Conservation (phyloP, 2,329 filamentous ascomycete species). For the Zymoseptoria passerinii region DNA sequence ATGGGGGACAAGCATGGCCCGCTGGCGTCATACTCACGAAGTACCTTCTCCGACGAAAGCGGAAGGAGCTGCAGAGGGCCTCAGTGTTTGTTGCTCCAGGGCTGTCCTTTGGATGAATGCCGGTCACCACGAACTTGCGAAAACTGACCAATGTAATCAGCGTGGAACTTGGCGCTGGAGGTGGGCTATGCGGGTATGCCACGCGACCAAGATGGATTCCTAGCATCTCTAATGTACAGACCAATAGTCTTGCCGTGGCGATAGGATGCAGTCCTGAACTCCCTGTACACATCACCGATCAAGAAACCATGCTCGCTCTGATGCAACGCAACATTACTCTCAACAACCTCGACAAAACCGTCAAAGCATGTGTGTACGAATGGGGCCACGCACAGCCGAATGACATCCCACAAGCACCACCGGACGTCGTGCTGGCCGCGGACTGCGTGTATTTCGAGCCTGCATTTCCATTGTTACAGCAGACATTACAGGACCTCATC, state of each 20-base stretch:
- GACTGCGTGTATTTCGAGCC: constrained; percentile 98
- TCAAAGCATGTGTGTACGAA: constrained; percentile 64
- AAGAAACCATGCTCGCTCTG: constrained; percentile 71
- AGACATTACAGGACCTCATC: constrained; percentile 68
- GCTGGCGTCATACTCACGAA: constrained; percentile 81
- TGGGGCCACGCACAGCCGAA: constrained; percentile 51
- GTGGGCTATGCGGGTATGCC: constrained; percentile 65
- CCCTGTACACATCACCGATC: constrained; percentile 76
- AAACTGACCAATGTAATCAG: constrained; percentile 38
- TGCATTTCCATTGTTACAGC: constrained; percentile 77
- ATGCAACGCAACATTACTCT: constrained; percentile 83
- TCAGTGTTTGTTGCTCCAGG: constrained; percentile 55
- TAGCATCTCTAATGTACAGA: not conserved
- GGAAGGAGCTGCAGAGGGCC: constrained; percentile 53
- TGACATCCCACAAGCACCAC: constrained; percentile 47
- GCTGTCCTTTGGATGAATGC: not conserved
- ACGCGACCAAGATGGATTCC: constrained; percentile 7
- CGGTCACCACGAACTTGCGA: not conserved
- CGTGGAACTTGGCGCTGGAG: constrained; percentile 85
- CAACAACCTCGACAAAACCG: constrained; percentile 59
- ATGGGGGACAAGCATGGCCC: constrained; percentile 90
- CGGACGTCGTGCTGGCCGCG: constrained; percentile 76
- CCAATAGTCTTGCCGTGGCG: constrained; percentile 48
- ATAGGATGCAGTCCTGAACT: constrained; percentile 45
- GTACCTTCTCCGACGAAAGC: constrained; percentile 72